Base-by-base conservation (phyloP, 2,329 filamentous ascomycete genomes). In the Ophiostoma triangulosporum region DNA sequence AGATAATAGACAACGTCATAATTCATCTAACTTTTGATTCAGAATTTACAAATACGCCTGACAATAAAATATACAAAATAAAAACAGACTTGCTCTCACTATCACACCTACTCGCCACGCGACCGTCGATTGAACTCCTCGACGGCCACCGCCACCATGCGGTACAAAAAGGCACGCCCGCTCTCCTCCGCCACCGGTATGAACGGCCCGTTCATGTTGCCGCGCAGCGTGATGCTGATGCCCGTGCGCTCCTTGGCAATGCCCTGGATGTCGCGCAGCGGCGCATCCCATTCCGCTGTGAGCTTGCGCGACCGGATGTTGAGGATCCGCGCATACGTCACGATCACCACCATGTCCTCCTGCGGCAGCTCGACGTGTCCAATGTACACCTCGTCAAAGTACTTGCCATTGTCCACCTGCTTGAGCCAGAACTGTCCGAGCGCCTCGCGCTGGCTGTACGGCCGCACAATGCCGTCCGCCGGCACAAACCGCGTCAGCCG, bases 401-500 rank as follows among this genome's bases (percentile, higher is more conserved):
- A 97, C 67, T 90, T 93, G 57, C 93, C 93, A 59, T 96, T 93
- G 69, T 98, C 93, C 11, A 95, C 82, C 56, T 95, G 95, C 75
- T 98, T 98, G 59, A 98, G 82, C 94, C 93, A 98, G 73, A 88
- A 96, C 67, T 98, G 93, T 0, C 93, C 93, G 3, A 98, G 81
- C 0, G 93, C 90, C 73, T 98, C 93, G 48, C 93, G 87, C 65
- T 95, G 87, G 54, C 84, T 90, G 73, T 95, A 98, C 0, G 93
- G 90, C 3, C 91, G 84, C 32, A 98, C 90, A 56, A 98, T 87
- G 38, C 93, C 93, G 65, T 98, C 91, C 40, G 83, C 80, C 15
- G 88, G 87, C 57, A 98, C 88, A 70, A 95, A 96, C 17, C 93
- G 86, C 6, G 90, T 86, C 51, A 95, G 78, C n/a, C 93, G 87